Base-by-base conservation (phyloP, 164 flowering plant species). In the Vitis riparia region DNA sequence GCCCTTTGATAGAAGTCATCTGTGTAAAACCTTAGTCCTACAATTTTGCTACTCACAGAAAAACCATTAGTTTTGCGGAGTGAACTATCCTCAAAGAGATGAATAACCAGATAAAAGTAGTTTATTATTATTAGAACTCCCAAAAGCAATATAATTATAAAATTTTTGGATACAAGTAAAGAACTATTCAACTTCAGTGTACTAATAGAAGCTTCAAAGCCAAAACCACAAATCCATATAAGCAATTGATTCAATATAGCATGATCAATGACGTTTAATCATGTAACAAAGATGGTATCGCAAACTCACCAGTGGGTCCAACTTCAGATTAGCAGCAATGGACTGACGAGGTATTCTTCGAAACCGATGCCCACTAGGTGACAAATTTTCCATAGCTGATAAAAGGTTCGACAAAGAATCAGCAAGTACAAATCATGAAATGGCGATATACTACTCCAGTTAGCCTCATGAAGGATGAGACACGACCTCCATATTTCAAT, bases 271-370 rank as follows among this genome's bases (percentile, higher is more conserved):
- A 55, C 37, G 10, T 44, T 16, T 3, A 29, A 47, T 14, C 14
- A 48, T 2, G 15, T 13, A 12, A 69, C 16, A 51, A 49, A 17
- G 14, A 62, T 57, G 29, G 32, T 14, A 15, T 9, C 2, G 23
- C 14, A 64, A 69, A 80, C 86, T 78, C 60, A 90, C 98, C 92
- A 86, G 63, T 9, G 92, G 88, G 69, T 92, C 96, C 75, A 89
- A 66, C 76, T 87, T 88, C 62, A 73, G 77, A 78, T 77, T 83
- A 69, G 88, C 76, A 66, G 86, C 69, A 13, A 74, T 52, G 17
- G 86, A 75, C 23, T 84, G 88, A 2, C 89, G 90, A 23, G 91
- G 82, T 62, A 89, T 73, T 74, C 84, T 84, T n/a, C 88, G 80
- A 75, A 92, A 92, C 3, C 96, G 94, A 47, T 79, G 86, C 55